Percentiles rank a stretch among this genome's conserved stretches.
phyloP scores from a whole-genome alignment of 2,329 filamentous ascomycete species.

The Pleurostoma richardsiae region DNA sequence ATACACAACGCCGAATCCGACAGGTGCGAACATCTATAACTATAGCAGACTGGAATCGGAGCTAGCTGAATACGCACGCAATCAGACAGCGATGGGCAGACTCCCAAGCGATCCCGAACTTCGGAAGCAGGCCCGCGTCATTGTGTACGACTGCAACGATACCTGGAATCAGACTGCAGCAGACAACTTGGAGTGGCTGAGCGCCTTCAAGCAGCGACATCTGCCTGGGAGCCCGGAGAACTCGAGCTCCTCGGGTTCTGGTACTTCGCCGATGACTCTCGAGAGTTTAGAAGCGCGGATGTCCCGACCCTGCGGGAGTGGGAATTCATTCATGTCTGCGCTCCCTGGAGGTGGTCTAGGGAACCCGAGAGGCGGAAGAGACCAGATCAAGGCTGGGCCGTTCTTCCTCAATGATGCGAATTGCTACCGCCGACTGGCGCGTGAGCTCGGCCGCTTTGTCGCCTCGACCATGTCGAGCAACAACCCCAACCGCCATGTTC shows the following conservation, averaged over 20 bases:
- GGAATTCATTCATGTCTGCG: background rate
- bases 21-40: conserved; percentile 57
- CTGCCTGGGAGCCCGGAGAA: conserved; percentile 1
- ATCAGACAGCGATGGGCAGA: conserved; percentile 36
- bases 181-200: conserved; percentile 50
- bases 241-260: background rate
- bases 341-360: background rate
- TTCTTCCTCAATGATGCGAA: conserved; percentile 56
- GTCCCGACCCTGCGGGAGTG: background rate
- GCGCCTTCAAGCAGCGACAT: conserved; percentile 46
- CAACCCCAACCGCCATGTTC: conserved; percentile 55
- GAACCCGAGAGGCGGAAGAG: background rate
- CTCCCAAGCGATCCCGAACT: conserved; percentile 49
- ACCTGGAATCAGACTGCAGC: conserved; percentile 60
- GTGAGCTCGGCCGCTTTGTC: conserved; percentile 48
- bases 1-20: conserved; percentile 47
- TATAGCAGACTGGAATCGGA: conserved; percentile 52
- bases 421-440: conserved; percentile 51
- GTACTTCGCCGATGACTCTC: conserved; percentile 7
- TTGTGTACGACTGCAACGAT: conserved; percentile 59
- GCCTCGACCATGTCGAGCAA: conserved; percentile 50
- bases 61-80: conserved; percentile 44
- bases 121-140: conserved; percentile 52
- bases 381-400: conserved; percentile 20
- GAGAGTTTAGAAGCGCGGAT: background rate